These are phyloP conservation scores for Rutstroemia sp. DNA, from an alignment of 2,329 filamentous ascomycete species.

Conservation along the genomic window DNA sequence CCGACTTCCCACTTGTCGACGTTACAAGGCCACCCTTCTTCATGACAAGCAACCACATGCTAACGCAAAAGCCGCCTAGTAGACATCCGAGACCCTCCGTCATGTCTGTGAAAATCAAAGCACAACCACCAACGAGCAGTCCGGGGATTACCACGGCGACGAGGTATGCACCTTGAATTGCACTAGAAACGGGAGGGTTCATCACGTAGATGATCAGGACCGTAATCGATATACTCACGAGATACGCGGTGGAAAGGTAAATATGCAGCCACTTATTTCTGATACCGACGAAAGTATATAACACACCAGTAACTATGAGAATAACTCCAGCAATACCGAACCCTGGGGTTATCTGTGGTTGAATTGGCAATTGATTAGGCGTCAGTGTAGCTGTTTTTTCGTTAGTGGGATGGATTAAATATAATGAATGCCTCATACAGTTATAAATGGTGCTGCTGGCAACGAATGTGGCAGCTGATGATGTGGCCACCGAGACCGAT, in stretches of 20 bases:
- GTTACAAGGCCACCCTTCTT: slow-evolving; percentile 68
- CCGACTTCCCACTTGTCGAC: slow-evolving; percentile 53
- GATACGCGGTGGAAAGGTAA: slow-evolving; percentile 71
- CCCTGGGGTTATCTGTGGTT: slow-evolving; percentile 70
- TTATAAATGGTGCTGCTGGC: not conserved
- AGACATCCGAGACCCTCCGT: slow-evolving; percentile 67
- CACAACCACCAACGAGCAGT: slow-evolving; percentile 61
- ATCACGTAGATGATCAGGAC: slow-evolving; percentile 87
- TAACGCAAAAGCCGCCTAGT: slow-evolving; percentile 29
- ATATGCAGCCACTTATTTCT: slow-evolving; percentile 74
- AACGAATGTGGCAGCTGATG: not conserved
- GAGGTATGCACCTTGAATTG: slow-evolving; percentile 79
- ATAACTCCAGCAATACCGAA: slow-evolving; percentile 73
- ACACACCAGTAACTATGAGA: slow-evolving; percentile 63
- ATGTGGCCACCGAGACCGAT: not conserved
- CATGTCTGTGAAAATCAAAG: slow-evolving; percentile 75
- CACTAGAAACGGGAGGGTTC: slow-evolving; percentile 66
- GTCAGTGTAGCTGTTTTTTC: slow-evolving; percentile 21
- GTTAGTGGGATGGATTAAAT: not conserved
- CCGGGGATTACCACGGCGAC: slow-evolving; percentile 71
- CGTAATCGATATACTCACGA: slow-evolving; percentile 65
- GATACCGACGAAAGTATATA: slow-evolving; percentile 71
- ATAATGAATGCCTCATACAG: not conserved
- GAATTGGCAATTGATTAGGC: slow-evolving; percentile 56
- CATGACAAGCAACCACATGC: slow-evolving; percentile 73